Base-by-base conservation (phyloP, 805 yeast genomes). In the Hanseniaspora pseudoguilliermondii region DNA sequence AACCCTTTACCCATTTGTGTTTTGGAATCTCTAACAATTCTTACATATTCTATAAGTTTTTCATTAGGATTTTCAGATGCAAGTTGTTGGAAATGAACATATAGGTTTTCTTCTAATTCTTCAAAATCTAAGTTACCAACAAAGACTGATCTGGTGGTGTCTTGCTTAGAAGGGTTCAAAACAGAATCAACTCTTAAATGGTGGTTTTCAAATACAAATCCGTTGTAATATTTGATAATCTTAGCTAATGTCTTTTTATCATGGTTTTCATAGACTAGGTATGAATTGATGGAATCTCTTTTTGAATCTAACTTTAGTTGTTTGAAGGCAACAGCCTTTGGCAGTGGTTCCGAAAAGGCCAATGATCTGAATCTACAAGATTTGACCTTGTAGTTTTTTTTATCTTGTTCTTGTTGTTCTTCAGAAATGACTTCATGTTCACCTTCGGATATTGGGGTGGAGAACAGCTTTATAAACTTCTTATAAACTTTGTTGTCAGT, bases 1-100 rank as follows among this genome's bases (percentile, higher is more conserved):
- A 93, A 90, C 6, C 99, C 99, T 71, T 93, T 93, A 60, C 98
- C 99, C 58, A 91, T 75, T 64, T 93, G 91, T 23, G 97, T 91
- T 71, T 87, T 87, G 18, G 95, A 72, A 67, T 93, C 99, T 66
- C 99, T 81, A 36, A 93, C 79, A 48, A 93, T 78, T 68, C 99
- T 80, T 35, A 93, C 96, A 59, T 85, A 83, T 67, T 89, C 95
- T 55, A 93, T 84, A 21, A 46, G 46, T 29, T 79, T 82, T 42
- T 47, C 51, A 25, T 46, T 70, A 71, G 39, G 35, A 10, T 23
- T 9, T n/a, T 42, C 39, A 9, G 51, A 21, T 73, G 71, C 55
- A 32, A 47, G 29, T 27, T 50, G 48, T 29, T 86, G 87, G 71
- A 93, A 93, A 67, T 83, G 87, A 54, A 74, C 76, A 95, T 96